Base-by-base conservation (phyloP, 1,139 yeast genomes). In the Suhomyces coccinellae region DNA sequence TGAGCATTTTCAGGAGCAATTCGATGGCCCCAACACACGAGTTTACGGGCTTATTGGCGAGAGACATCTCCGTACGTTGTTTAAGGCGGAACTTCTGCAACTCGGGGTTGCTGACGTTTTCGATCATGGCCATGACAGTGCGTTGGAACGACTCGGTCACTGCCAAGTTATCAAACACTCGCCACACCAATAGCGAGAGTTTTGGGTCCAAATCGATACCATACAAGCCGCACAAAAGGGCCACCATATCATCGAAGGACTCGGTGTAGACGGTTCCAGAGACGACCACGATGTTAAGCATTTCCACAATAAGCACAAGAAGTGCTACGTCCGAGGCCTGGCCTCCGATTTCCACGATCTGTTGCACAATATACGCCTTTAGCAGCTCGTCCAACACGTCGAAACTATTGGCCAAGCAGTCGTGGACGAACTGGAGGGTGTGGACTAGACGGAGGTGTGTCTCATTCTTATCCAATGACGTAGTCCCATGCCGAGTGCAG, bases 11-110 rank as follows among this genome's bases (percentile, higher is more conserved):
- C 44, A 62, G 60, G 12, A 67, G 47, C 7, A 67, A 42, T 41
- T 61, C 62, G n/a, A 67, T 72, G 0, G 85, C 78, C 1, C 87
- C 87, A 17, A 75, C 57, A 47, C 79, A 69, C 14, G 80, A 67
- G 49, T 69, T 69, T 6, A 73, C 36, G 1, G 36, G 15, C 7
- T 35, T 11, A 29, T 38, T 47, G 33, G 46, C 37, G 9, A 13
- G 13, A 13, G 36, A 26, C 14, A 43, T 26, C 12, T 33, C 16
- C 1, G 45, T 11, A 6, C 24, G 24, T 9, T 38, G 20, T 15
- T 41, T 36, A 2, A 50, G 47, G 22, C 53, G 54, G 40, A 48
- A 59, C 6, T 54, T 53, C 34, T 58, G 63, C 16, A 70, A 46
- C 12, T 62, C 69, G 6, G 63, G 63, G 39, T 61, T 61, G 20